Evolutionary conservation across 2,329 filamentous ascomycete species (phyloP), one percentile per base, ranked within the genome.

Genomic region (Colletotrichum scovillei): DNA sequence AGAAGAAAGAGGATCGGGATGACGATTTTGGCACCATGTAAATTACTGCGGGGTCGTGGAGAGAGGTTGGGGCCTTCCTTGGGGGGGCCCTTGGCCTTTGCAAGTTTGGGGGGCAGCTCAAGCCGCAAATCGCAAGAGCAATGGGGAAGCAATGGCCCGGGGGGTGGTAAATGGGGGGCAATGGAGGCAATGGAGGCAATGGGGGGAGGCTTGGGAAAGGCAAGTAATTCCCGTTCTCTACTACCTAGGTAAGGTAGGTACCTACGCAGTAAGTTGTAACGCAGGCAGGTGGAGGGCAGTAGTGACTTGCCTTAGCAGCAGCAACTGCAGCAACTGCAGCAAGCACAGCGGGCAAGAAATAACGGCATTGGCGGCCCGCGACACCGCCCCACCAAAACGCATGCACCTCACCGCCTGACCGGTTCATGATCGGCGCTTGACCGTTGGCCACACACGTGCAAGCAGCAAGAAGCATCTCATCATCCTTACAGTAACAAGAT

Each of bases 331-430:
- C 26, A 26, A 3, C 22, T 26, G 26, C 26, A 42, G 38, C 38
- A 42, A 42, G 38, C 38, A 42, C 38, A 42, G 38, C 38, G 38
- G 60, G 28, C 28, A 63, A 35, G 60, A 42, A 65, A 30, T 38
- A 42, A 46, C 63, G 52, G 52, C 35, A 55, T 46, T 57, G 63
- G 52, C 52, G 52, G 52, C 32, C 63, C 32, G 63, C 63, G 46
- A 57, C 49, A 56, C 52, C 30, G 63, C 22, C 32, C 63, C 63
- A 55, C 63, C 35, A 16, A 49, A 57, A 42, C 30, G 30, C 32
- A 65, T 65, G 63, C 63, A 65, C 63, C 63, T 65, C 63, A 65
- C 63, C 63, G 63, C 63, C 63, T 65, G 63, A 65, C 63, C 63
- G 22, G 52, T 65, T 65, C 63, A 42, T 46, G 63, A 65, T 65